Base-by-base conservation (phyloP, 306 rosid species). In the Urtica urens region DNA sequence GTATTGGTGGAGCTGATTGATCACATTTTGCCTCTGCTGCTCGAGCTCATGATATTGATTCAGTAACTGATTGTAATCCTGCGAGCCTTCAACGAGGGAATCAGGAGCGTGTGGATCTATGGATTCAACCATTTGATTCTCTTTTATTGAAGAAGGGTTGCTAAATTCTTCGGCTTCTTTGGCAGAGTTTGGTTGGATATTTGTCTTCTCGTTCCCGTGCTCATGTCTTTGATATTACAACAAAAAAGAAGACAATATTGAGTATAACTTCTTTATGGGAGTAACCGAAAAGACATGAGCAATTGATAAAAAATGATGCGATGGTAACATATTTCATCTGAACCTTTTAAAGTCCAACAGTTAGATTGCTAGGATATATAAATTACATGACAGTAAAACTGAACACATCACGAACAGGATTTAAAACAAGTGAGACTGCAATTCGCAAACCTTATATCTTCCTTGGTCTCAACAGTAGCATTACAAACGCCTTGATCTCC, bases 41-140 rank as follows among this genome's bases (percentile, higher is more conserved):
- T 83, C 95, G 45, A 88, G 74, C 65, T 83, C 93, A 70, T 88
- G 78, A 60, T 76, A 88, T 46, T 70, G 62, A 8, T 55, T 59
- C 30, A 88, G 60, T 55, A 83, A 67, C 54, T 62, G 71, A 55
- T 68, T 76, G 77, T 88, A 83, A 35, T 70, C 73, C 31, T 76
- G 80, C 17, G 30, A 53, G 35, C 49, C 73, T 47, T 66, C 60
- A 33, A 49, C 53, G 46, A 41, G 20, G 44, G 77, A 55, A 24
- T 65, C 76, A 1, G 45, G 64, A 19, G 33, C 56, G 30, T 22
- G 64, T 11, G 74, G 57, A 62, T 53, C 70, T 13, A 34, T 46
- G 17, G 5, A 23, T n/a, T n/a, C n/a, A n/a, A n/a, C n/a, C n/a
- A n/a, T n/a, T 25, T 45, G 48, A 62, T 61, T 70, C 67, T 76